phyloP scores from a whole-genome alignment of 495 filamentous ascomycete species.

The Penicillium maclennaniae region DNA sequence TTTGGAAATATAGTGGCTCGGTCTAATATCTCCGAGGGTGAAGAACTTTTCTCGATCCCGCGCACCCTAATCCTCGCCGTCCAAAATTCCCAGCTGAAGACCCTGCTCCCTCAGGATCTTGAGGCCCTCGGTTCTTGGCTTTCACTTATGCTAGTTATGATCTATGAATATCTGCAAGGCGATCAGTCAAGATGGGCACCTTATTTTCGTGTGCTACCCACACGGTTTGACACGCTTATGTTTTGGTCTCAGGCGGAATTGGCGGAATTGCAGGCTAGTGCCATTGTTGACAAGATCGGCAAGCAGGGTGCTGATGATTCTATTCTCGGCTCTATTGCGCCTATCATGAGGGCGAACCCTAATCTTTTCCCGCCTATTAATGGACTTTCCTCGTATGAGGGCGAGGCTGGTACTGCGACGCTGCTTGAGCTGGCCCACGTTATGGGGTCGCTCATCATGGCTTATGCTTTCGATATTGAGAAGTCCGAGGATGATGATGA shows the following conservation, averaged over 20 bases:
- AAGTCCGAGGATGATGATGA: slow-evolving; percentile 50
- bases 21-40: slow-evolving; percentile 54
- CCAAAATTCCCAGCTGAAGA: slow-evolving; percentile 47
- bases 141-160: slow-evolving; percentile 72
- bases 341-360: slow-evolving; percentile 49
- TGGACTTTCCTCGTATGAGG: slow-evolving; percentile 49
- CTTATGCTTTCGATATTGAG: slow-evolving; percentile 88
- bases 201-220: slow-evolving; percentile 78
- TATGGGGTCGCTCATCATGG: slow-evolving; percentile 87
- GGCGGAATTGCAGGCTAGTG: slow-evolving; percentile 68
- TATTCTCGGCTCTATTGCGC: slow-evolving; percentile 60
- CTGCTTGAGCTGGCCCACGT: slow-evolving; percentile 63
- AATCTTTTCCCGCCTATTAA: slow-evolving; percentile 43
- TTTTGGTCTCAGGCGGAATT: slow-evolving; percentile 80
- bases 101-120: slow-evolving; percentile 41
- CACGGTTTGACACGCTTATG: slow-evolving; percentile 81
- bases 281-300: slow-evolving; percentile 74
- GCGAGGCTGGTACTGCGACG: slow-evolving; percentile 43
- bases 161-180: slow-evolving; percentile 68
- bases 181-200: slow-evolving; percentile 65
- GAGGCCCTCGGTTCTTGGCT: slow-evolving; percentile 51
- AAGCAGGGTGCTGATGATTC: slow-evolving; percentile 65
- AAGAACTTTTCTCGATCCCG: slow-evolving; percentile 63
- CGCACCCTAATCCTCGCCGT: slow-evolving; percentile 51
- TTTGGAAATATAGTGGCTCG: slow-evolving; percentile 46